phyloP scores from a whole-genome alignment of 768 basidiomycete species.

The Ramaria rubella region DNA sequence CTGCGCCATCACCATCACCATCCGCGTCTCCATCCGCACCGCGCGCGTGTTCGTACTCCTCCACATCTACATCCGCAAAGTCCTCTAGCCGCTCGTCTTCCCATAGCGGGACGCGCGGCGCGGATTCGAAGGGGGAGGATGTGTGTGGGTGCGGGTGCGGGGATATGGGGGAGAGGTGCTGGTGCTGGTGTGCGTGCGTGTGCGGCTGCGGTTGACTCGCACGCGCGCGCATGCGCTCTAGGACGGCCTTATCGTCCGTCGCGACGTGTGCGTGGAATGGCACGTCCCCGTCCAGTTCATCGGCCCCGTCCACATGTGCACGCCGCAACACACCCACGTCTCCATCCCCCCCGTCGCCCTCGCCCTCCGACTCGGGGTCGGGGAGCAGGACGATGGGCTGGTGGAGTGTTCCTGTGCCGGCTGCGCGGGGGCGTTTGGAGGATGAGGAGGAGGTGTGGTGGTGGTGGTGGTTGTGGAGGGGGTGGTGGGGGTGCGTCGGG shows the following conservation, averaged over 20 bases:
- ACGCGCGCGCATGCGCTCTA: conserved; percentile 1
- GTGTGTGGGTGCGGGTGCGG: background rate
- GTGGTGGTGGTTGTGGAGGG: background rate
- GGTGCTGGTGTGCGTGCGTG: background rate
- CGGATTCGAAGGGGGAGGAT: background rate
- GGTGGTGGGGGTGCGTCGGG: background rate
- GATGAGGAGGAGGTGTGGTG: background rate
- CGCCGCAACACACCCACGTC: background rate
- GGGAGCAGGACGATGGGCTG: background rate
- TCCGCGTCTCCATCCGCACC: too few species aligned
- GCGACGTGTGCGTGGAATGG: conserved; percentile 10
- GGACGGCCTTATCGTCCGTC: conserved; percentile 12
- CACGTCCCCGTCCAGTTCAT: background rate
- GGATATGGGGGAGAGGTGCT: background rate
- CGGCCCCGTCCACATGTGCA: background rate
- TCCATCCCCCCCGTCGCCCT: background rate
- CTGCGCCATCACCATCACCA: background rate
- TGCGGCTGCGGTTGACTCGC: conserved; percentile 9
- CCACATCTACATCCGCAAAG: too few species aligned
- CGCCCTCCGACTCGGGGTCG: background rate
- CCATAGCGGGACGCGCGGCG: background rate
- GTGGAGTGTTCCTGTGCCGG: background rate
- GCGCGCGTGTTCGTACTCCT: too few species aligned
- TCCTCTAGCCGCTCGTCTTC: conserved; percentile 4
- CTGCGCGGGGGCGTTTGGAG: background rate